phyloP scores from a whole-genome alignment of 257 asterid species.

The Euphrasia confusa region DNA sequence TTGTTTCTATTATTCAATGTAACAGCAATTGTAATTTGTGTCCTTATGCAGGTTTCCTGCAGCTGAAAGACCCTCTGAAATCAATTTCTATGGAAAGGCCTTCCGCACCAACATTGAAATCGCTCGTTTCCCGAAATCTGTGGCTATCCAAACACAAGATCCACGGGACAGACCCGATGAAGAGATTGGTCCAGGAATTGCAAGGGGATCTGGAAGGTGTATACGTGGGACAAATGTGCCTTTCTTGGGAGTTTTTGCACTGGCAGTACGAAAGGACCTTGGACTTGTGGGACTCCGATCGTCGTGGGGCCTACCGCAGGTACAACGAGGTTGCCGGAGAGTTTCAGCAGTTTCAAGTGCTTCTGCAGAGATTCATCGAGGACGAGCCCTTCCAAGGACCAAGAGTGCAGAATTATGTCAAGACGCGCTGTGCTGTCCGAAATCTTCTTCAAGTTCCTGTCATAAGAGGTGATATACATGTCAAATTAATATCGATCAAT shows the following conservation, averaged over 20 bases:
- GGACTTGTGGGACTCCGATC: constrained; percentile 71
- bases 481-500: too few relatives aligned
- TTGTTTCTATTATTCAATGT: not conserved
- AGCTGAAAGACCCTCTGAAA: constrained; percentile 77
- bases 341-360: constrained; percentile 92
- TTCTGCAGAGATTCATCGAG: constrained; percentile 74
- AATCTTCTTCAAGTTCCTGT: constrained; percentile 90
- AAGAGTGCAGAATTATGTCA: constrained; percentile 54
- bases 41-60: constrained; percentile 64
- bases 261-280: constrained; percentile 81
- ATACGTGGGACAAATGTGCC: constrained; percentile 88
- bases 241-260: constrained; percentile 89
- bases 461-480: constrained; percentile 45
- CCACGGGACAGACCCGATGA: constrained; percentile 66
- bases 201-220: constrained; percentile 79
- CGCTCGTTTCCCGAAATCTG: constrained; percentile 50
- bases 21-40: not conserved
- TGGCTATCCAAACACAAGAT: constrained; percentile 56
- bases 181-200: constrained; percentile 63
- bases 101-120: constrained; percentile 52
- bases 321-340: constrained; percentile 83
- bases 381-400: constrained; percentile 86
- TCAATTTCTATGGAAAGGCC: constrained; percentile 45
- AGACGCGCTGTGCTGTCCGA: constrained; percentile 59
- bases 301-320: constrained; percentile 35